Evolutionary conservation across 768 basidiomycete species (phyloP), one percentile per base, ranked within the genome.

Genomic region (Suillus subalutaceus): DNA sequence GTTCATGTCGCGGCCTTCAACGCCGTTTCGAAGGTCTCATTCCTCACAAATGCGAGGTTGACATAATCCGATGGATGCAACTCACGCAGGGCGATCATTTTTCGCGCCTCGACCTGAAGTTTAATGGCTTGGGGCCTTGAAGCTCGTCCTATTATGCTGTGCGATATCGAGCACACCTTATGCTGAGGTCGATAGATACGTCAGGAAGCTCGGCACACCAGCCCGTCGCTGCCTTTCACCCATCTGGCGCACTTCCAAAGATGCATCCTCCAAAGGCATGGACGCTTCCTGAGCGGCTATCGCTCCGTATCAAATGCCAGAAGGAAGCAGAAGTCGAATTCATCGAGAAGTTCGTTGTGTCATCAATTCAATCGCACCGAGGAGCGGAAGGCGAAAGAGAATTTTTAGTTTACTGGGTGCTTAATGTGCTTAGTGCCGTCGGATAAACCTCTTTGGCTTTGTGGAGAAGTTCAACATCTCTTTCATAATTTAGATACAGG

Each of bases 121-220:
- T 89, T 68, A 77, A 81, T 0, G 84, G 83, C 20, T 77, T 90
- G 13, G 86, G 88, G 20, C 80, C 83, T n/a, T 0, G 66, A 81
- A 4, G 69, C 72, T 18, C 78, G 85, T 15, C 84, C 85, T 8
- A 86, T 90, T 81, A 82, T 83, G 69, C 78, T 92, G 59, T 85
- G 87, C 46, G 92, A 94, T 73, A 79, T 93, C 63, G 92, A 94
- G 78, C 92, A 94, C 73, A 81, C 88, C 1, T 77, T 93, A 18
- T 94, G 92, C 77, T n/a, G 92, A 94, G 73, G 81, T 90, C 55
- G 90, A 92, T 78, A 91, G 92, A 72, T 93, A 93, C 71, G 81
- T 86, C 50, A 88, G 91, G 56, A 73, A 69, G 65, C 64, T 63
- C 30, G 80, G 85, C 53, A 78, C 69, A 20, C 71, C 82, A 64